phyloP scores from a whole-genome alignment of 2,329 filamentous ascomycete genomes.

The Trichoderma aggressivum region DNA sequence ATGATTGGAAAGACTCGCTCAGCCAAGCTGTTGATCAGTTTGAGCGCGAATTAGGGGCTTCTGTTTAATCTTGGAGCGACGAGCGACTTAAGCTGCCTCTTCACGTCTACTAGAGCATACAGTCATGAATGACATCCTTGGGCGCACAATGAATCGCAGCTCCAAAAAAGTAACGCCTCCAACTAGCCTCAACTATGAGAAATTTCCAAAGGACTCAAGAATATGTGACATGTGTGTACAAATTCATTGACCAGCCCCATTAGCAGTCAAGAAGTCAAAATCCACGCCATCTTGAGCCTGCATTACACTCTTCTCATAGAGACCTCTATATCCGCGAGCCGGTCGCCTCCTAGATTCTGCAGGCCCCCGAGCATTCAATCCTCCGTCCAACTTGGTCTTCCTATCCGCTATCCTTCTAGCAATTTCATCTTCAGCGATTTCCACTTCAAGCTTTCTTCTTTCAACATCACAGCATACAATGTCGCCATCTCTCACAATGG shows the following conservation, averaged over 20 bases:
- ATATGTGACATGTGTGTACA: neutral
- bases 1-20: neutral
- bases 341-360: slow-evolving; percentile 28
- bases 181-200: neutral
- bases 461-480: slow-evolving; percentile 74
- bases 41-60: neutral
- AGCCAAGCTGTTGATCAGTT: neutral
- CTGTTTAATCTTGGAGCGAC: neutral
- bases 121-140: neutral
- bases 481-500: slow-evolving; percentile 73
- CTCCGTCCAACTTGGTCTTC: neutral
- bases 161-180: neutral
- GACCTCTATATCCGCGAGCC: slow-evolving; percentile 54
- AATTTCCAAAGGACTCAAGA: neutral
- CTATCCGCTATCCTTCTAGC: neutral
- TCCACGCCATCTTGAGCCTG: slow-evolving; percentile 58
- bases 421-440: slow-evolving; percentile 70
- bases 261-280: slow-evolving; percentile 58
- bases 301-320: slow-evolving; percentile 58
- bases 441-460: slow-evolving; percentile 54
- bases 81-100: neutral
- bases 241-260: slow-evolving; percentile 27
- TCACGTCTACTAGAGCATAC: neutral
- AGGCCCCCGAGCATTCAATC: neutral
- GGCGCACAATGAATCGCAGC: neutral